Percentiles rank a stretch among this genome's conserved stretches.
Evolutionary conservation across 192 early-diverging fungal genomes (phyloP).

Genomic region (Kappamyces sp.): DNA sequence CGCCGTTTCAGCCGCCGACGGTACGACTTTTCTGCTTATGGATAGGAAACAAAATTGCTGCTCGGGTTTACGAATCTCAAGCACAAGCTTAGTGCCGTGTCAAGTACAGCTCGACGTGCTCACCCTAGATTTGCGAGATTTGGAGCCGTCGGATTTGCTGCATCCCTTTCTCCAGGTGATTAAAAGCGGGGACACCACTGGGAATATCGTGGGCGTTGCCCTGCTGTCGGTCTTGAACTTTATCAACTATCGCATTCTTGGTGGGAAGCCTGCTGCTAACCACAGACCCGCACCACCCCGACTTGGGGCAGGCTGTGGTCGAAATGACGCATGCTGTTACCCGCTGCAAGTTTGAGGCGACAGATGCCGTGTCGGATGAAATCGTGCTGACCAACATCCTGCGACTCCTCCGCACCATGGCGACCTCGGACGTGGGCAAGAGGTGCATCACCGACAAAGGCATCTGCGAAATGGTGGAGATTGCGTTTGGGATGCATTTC

Average conservation of each 20-base stretch:
- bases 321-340: constrained; percentile 75
- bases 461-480: constrained; percentile 96
- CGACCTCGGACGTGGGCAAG: constrained; percentile 56
- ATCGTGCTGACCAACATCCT: constrained; percentile 87
- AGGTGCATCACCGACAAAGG: constrained; percentile 82
- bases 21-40: too few species aligned
- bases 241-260: constrained; percentile 71
- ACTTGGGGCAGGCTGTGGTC: constrained; percentile 63
- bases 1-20: too few species aligned
- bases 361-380: constrained; percentile 90
- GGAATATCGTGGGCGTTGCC: constrained; percentile 89
- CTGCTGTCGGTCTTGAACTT: constrained; percentile 86
- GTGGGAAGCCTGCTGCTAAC: constrained; percentile 4
- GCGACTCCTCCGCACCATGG: constrained; percentile 66
- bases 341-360: constrained; percentile 93
- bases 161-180: constrained; percentile 92
- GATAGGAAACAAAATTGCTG: constrained; percentile 63
- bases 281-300: constrained; percentile 54
- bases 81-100: constrained; percentile 44
- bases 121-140: constrained; percentile 28
- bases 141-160: constrained; percentile 62
- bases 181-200: constrained; percentile 85
- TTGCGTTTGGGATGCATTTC: constrained; percentile 94
- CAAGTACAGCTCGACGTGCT: constrained; percentile 4
- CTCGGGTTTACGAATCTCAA: constrained; percentile 61